phyloP scores from a whole-genome alignment of 345 rosid genomes.

The Ceriops decandra region DNA sequence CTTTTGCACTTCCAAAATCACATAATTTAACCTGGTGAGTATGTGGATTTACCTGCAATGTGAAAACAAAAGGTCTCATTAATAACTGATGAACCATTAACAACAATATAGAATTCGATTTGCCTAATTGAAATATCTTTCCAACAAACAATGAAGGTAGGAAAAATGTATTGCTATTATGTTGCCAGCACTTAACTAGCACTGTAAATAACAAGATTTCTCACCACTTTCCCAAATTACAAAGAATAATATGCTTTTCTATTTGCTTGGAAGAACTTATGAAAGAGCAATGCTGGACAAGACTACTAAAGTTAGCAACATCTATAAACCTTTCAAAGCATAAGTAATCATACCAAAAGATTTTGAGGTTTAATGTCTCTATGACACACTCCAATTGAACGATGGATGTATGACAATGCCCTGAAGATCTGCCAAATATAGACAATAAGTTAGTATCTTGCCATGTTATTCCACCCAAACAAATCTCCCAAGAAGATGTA shows the following conservation, averaged over 20 bases:
- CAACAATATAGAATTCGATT: not conserved
- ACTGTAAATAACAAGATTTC: not conserved
- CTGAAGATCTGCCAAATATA: constrained; percentile 71
- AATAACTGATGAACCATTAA: not conserved
- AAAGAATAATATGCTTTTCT: not conserved
- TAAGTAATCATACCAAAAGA: constrained; percentile 59
- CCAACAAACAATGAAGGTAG: not conserved
- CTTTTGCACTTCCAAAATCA: constrained; percentile 99
- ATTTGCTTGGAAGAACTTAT: not conserved
- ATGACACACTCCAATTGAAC: constrained; percentile 82
- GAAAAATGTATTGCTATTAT: not conserved
- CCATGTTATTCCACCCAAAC: not conserved
- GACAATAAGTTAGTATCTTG: constrained; percentile 7
- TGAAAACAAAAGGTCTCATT: not conserved
- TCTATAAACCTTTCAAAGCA: not conserved
- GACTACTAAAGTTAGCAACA: not conserved
- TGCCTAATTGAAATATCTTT: not conserved
- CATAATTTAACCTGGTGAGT: constrained; percentile 97
- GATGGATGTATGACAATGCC: constrained; percentile 86
- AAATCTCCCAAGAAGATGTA: not conserved
- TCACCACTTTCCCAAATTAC: not conserved
- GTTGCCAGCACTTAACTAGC: not conserved
- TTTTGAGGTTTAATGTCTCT: constrained; percentile 99
- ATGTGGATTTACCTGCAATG: constrained; percentile 82
- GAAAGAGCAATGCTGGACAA: not conserved